Evolutionary conservation across 768 basidiomycete species (phyloP).

Genomic region (Aureoboletus auriporus): DNA sequence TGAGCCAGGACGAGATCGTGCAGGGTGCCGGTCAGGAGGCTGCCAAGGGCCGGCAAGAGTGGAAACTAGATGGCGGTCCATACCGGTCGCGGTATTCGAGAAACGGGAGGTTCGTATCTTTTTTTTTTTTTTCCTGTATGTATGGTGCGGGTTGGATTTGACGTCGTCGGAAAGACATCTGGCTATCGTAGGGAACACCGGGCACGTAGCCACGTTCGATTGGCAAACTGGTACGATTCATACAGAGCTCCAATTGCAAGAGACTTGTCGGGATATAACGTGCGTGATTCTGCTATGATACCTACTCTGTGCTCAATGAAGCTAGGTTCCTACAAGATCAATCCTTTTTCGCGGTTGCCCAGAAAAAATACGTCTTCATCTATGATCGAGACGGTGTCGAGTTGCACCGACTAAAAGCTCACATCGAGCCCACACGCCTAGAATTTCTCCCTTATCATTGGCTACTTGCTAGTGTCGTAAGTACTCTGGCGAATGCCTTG

Average conservation of each 20-base stretch:
- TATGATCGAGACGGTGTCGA: constrained; percentile 95
- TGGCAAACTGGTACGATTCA: constrained; percentile 86
- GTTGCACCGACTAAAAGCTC: constrained; percentile 76
- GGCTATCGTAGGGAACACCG: constrained; percentile 76
- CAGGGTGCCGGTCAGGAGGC: constrained; percentile 69
- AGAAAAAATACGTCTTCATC: constrained; percentile 94
- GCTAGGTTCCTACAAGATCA: constrained; percentile 88
- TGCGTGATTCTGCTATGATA: constrained; percentile 33
- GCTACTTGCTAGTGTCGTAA: constrained; percentile 79
- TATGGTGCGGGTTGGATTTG: background rate
- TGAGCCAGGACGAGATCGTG: constrained; percentile 76
- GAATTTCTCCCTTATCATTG: constrained; percentile 96
- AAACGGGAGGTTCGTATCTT: constrained; percentile 72
- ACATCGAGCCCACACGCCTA: constrained; percentile 85
- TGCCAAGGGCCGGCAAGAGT: constrained; percentile 68
- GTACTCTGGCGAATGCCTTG: constrained; percentile 24
- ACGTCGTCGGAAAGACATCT: constrained; percentile 55
- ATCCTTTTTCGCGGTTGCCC: constrained; percentile 90
- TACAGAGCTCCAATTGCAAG: constrained; percentile 82
- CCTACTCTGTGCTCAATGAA: background rate
- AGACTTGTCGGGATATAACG: constrained; percentile 92
- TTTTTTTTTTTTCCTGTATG: background rate
- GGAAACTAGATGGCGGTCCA: constrained; percentile 80
- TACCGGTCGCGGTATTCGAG: constrained; percentile 83
- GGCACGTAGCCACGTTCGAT: constrained; percentile 92